Evolutionary conservation across 805 yeast species (phyloP).

Genomic region (Hanseniaspora taiwanica): DNA sequence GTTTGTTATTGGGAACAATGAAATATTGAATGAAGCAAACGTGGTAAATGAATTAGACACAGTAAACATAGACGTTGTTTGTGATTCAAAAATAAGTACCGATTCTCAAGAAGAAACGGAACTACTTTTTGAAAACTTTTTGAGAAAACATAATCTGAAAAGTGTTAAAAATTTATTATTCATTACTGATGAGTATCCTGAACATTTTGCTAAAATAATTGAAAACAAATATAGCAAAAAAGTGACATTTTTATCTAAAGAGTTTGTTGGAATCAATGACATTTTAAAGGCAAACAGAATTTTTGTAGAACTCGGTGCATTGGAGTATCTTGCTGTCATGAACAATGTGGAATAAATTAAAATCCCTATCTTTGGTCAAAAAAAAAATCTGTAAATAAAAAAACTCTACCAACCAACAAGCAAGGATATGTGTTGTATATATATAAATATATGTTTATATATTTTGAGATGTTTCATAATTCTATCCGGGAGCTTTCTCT

Average conservation of each 20-base stretch:
- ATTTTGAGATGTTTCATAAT: too few relatives aligned
- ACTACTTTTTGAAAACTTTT: constrained; percentile 31
- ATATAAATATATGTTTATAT: too few relatives aligned
- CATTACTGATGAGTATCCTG: constrained; percentile 44
- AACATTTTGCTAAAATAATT: constrained; percentile 6
- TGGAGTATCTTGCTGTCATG: constrained; percentile 41
- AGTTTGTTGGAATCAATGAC: constrained; percentile 74
- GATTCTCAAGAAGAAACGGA: constrained; percentile 21
- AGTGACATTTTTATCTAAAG: constrained; percentile 57
- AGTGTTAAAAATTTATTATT: constrained; percentile 46
- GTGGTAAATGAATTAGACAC: constrained; percentile 12
- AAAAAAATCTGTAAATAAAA: too few relatives aligned
- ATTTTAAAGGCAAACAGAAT: constrained; percentile 66
- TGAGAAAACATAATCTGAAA: constrained; percentile 35
- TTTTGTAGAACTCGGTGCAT: constrained; percentile 58
- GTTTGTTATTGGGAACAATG: constrained; percentile 46
- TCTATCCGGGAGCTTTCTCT: too few relatives aligned
- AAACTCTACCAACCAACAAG: too few relatives aligned
- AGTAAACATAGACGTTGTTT: constrained; percentile 12
- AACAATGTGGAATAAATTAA: constrained; percentile 7
- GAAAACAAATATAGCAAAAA: constrained; percentile 14
- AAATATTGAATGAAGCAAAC: constrained; percentile 4
- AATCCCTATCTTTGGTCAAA: too few relatives aligned
- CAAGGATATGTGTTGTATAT: too few relatives aligned
- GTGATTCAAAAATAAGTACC: neutral